Percentiles rank a stretch among this genome's conserved stretches.
phyloP scores from a whole-genome alignment of 306 rosid species.

The Corylus heterophylla region DNA sequence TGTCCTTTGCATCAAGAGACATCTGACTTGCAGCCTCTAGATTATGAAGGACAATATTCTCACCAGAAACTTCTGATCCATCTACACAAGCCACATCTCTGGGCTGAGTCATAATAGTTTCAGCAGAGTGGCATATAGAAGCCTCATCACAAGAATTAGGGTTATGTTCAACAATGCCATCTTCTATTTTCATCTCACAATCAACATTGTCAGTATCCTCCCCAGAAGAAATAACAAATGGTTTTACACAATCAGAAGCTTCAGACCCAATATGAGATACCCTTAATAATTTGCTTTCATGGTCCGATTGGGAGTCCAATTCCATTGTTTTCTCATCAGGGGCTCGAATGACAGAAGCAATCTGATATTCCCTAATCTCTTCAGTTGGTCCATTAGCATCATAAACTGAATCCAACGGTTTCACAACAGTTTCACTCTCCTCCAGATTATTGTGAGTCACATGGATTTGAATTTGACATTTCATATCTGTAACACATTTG shows the following conservation, averaged over 20 bases:
- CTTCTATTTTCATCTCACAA: slow-evolving; percentile 26
- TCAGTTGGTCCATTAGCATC: slow-evolving; percentile 28
- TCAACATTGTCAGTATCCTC: slow-evolving; percentile 30
- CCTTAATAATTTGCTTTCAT: slow-evolving; percentile 23
- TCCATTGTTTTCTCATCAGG: slow-evolving; percentile 25
- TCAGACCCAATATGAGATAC: slow-evolving; percentile 20
- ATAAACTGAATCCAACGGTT: slow-evolving; percentile 23
- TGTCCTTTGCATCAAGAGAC: slow-evolving; percentile 13
- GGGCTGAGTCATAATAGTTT: slow-evolving; percentile 24
- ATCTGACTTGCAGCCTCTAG: slow-evolving; percentile 19
- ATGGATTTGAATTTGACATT: slow-evolving; percentile 25
- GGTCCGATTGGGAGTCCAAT: slow-evolving; percentile 29
- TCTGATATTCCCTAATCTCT: slow-evolving; percentile 23
- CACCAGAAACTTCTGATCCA: slow-evolving; percentile 33
- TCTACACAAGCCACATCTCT: neutral
- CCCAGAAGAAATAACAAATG: slow-evolving; percentile 19
- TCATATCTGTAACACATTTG: slow-evolving; percentile 20
- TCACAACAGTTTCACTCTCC: slow-evolving; percentile 25
- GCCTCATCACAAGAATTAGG: slow-evolving; percentile 26
- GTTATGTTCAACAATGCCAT: slow-evolving; percentile 11
- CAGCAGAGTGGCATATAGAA: slow-evolving; percentile 25
- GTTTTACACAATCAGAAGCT: slow-evolving; percentile 12
- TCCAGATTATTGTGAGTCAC: slow-evolving; percentile 30
- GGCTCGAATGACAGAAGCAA: slow-evolving; percentile 20
- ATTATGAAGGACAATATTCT: slow-evolving; percentile 15